Evolutionary conservation across 2,329 filamentous ascomycete species (phyloP).

Genomic region (Aspergillus awamori): DNA sequence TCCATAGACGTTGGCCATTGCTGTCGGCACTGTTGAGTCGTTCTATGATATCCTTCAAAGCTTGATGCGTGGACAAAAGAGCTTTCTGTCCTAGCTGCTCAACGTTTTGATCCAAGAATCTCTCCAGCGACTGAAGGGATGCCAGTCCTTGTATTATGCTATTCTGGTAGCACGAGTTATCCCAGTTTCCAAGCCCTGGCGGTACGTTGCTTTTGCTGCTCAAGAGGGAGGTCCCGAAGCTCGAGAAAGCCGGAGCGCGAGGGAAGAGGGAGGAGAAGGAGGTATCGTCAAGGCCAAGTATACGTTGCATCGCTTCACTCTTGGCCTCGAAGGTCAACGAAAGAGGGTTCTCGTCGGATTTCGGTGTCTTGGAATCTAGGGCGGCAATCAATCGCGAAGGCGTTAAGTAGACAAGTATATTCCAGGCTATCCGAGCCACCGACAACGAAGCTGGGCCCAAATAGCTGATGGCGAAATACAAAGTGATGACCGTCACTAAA

Average conservation of each 20-base stretch:
- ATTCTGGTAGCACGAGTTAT: conserved; percentile 98
- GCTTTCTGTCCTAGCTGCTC: conserved; percentile 40
- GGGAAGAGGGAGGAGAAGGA: conserved; percentile 63
- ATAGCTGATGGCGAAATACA: conserved; percentile 35
- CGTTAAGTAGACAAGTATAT: conserved; percentile 41
- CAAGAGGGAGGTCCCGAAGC: conserved; percentile 52
- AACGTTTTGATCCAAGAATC: conserved; percentile 61
- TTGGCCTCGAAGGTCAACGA: conserved; percentile 55
- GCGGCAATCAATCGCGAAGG: conserved; percentile 46
- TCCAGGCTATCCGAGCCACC: conserved; percentile 40
- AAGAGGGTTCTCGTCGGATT: conserved; percentile 44
- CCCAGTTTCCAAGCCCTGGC: conserved; percentile 80
- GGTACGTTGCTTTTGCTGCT: conserved; percentile 41
- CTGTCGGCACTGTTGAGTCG: conserved; percentile 70
- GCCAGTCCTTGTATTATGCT: conserved; percentile 86
- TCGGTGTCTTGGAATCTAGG: conserved; percentile 55
- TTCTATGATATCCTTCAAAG: conserved; percentile 67
- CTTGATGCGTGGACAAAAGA: conserved; percentile 51
- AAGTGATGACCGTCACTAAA: conserved; percentile 31
- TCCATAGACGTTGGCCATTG: conserved; percentile 79
- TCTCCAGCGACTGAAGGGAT: conserved; percentile 69
- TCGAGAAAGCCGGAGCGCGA: conserved; percentile 58
- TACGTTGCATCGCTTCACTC: conserved; percentile 64
- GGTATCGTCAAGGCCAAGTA: conserved; percentile 63
- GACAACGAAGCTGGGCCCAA: conserved; percentile 34